Evolutionary conservation across 371 early-diverging fungal species (phyloP), one percentile per base, ranked within the genome.

Genomic region (Gilbertella persicaria): DNA sequence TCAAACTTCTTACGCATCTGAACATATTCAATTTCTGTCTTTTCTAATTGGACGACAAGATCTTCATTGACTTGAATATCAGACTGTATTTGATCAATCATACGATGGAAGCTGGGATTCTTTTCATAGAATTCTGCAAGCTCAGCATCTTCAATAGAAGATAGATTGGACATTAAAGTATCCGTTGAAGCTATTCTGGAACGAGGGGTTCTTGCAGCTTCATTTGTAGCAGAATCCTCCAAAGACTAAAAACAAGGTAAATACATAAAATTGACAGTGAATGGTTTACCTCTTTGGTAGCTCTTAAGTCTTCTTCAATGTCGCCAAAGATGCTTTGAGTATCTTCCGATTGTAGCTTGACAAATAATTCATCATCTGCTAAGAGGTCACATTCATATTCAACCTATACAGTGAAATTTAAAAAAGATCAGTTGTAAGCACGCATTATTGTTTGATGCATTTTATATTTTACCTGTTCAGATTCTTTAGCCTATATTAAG

Each of bases 41-140:
- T 68, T 59, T 84, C 86, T 1, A 84, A 68, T 41, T 79, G 82
- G 12, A 45, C 28, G 5, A 82, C 78, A 2, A 82, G 66, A 19
- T 76, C 79, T 42, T 81, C 83, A 58, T 81, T 84, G 54, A 85
- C 82, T 39, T 71, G 75, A 57, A 89, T 88, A 50, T 89, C 88
- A 13, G 77, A 71, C 49, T 85, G 85, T 20, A 88, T 81, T 55
- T 86, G 83, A 17, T 72, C 63, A 16, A 86, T 63, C 52, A 83
- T 71, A 28, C 72, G 71, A 5, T 60, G 55, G 2, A 76, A 36
- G 17, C 69, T 67, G 14, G 73, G 70, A 28, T 73, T 64, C 24
- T 47, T 47, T 29, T 58, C 48, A 17, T 50, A 51, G 21, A 50
- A 20, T 13, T 58, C 58, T 5, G 42, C 21, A 28, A 62, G 46